Evolutionary conservation across 208 protist species (phyloP), one percentile per base, ranked within the genome.

Genomic region (Phytomonas sp.): DNA sequence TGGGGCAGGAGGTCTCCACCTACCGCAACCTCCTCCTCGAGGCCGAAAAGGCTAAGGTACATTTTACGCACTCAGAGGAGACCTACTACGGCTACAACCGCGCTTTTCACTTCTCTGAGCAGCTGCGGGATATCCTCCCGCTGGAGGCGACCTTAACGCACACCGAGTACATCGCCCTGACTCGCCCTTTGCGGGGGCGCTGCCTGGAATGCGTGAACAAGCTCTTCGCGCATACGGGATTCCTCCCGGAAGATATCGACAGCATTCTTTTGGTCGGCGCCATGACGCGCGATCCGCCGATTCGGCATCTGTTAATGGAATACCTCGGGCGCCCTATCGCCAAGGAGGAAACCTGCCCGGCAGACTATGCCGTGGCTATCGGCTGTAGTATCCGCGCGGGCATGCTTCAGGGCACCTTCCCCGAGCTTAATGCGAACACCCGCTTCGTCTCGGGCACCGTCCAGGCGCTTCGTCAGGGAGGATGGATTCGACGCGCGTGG

Each of bases 1-100:
- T 94, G 0, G 88, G 87, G 23, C 85, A 93, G 71, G 83, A 86
- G 37, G 82, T 87, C 31, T 77, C 88, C 0, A 80, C 85, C 4
- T 88, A 89, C 70, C 82, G 87, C 60, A 84, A 90, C 69, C 68
- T 97, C 26, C 40, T 75, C 29, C 63, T 94, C 8, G 86, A 97
- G 72, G 89, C 92, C 29, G 87, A 93, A 78, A 90, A 91, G 75
- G 89, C 88, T 31, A 97, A 95, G 79, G 91, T 95, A 63, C 87
- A 94, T 80, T 96, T 96, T 65, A 92, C 91, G 12, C 84, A 94
- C 77, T 94, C 88, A 26, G 93, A 85, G n/a, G 88, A 95, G 56
- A 79, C 82, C 8, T 94, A 92, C 69, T 81, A 94, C 75, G 92
- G 89, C 37, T 94, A 95, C 78, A 92, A 92, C 72, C 78, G 87